A percentile compares a stretch with the other conserved stretches of the same genome.
Evolutionary conservation across 805 yeast genomes (phyloP).

Genomic region (Myxozyma monticola): DNA sequence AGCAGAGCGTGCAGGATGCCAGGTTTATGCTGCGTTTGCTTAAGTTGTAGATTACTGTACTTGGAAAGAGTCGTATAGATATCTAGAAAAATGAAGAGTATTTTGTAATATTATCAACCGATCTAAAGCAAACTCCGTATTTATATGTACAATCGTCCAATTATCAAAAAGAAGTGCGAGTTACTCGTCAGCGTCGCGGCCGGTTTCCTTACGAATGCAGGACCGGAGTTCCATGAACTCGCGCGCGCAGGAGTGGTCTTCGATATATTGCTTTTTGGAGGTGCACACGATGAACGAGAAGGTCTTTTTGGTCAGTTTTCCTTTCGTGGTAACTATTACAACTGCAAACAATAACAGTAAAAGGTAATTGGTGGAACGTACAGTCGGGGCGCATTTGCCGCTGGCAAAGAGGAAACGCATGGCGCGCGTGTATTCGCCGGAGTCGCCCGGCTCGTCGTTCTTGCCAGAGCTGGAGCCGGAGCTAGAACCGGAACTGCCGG

Average conservation of each 20-base stretch:
- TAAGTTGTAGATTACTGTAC: slow-evolving; percentile 17
- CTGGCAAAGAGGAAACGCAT: neutral
- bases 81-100: neutral
- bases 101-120: neutral
- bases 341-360: no score
- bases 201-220: neutral
- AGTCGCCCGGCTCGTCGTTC: neutral
- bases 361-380: no score
- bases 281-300: no score
- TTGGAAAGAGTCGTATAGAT: neutral
- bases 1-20: slow-evolving; percentile 54
- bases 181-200: neutral
- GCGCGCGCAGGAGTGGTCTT: neutral
- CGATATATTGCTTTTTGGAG: no score
- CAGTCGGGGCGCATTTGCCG: slow-evolving; percentile 1
- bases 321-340: no score
- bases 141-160: no score
- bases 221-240: neutral
- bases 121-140: no score
- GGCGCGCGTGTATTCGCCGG: neutral
- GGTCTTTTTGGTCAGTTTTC: no score
- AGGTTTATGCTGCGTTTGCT: slow-evolving; percentile 30
- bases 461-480: neutral
- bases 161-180: no score
- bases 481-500: neutral